These are phyloP conservation scores for Odontarrhena argentea DNA, from an alignment of 345 rosid species.

Conservation along the genomic window DNA sequence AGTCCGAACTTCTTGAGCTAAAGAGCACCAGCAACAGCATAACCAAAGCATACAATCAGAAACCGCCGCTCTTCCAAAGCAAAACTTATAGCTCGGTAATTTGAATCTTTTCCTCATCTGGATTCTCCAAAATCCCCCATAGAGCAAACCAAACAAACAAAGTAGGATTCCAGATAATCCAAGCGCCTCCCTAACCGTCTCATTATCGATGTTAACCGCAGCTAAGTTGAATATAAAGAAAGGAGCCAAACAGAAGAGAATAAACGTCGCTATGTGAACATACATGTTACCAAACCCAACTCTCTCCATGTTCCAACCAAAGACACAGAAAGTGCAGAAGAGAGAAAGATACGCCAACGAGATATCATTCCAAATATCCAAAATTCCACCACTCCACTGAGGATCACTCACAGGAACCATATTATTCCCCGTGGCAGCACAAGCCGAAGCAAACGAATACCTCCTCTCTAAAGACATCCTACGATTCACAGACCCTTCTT, in stretches of 20 bases:
- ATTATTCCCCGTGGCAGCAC: constrained; percentile 37
- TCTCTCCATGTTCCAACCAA: constrained; percentile 98
- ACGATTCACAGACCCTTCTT: constrained; percentile 39
- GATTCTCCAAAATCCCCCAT: constrained; percentile 98
- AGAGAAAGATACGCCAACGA: constrained; percentile 81
- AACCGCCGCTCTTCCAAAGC: constrained; percentile 55
- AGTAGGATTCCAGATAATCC: constrained; percentile 72
- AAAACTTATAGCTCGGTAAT: constrained; percentile 72
- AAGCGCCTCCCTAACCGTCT: constrained; percentile 60
- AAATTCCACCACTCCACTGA: constrained; percentile 83
- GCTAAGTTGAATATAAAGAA: constrained; percentile 92
- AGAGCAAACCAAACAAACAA: constrained; percentile 78
- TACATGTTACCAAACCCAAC: constrained; percentile 96
- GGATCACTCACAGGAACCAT: constrained; percentile 55
- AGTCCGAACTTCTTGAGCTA: constrained; percentile 91
- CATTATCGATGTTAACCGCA: constrained; percentile 72
- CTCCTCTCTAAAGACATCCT: constrained; percentile 53
- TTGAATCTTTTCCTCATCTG: constrained; percentile 87
- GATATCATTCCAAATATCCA: constrained; percentile 88
- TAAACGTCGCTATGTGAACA: constrained; percentile 85
- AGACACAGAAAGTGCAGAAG: constrained; percentile 83
- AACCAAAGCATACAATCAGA: constrained; percentile 83
- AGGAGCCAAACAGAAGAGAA: constrained; percentile 87
- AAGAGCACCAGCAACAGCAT: constrained; percentile 89
- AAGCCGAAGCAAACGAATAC: constrained; percentile 63